Base-by-base conservation (phyloP, 192 early-diverging fungal genomes). In the Phlyctochytrium planicorne region DNA sequence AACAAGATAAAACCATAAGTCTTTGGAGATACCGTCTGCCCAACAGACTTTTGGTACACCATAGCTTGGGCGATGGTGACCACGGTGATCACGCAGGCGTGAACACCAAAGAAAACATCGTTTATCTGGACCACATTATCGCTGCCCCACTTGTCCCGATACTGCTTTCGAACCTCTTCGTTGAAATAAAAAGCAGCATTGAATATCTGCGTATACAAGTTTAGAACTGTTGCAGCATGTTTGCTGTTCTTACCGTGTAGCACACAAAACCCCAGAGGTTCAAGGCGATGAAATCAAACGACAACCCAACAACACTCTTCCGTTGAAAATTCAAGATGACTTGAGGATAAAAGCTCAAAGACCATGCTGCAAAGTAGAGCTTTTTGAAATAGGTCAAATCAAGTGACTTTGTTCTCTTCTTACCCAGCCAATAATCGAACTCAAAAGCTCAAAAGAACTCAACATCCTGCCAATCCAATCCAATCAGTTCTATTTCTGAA, bases 301-400 rank as follows among this genome's bases (percentile, higher is more conserved):
- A 97, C 31, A 97, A 78, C 0, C 95, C 95, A 37, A 88, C 80
- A 3, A 95, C 91, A 32, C 81, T 90, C 61, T 91, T 90, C 31
- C 92, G 82, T 25, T 67, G 71, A 71, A 79, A 89, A 80, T 96
- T 94, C 52, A 94, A 83, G 16, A 92, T 72, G 1, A 83, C 80
- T 63, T 95, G 93, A 2, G 93, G 93, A 71, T 94, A 97, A 68
- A 97, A 97, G 70, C 85, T 88, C 30, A 91, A 77, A 0, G 89
- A 91, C 95, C 95, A 97, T 27, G 93, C 90, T 3, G 84, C 53
- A 71, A 94, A 92, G 78, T 94, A 95, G 6, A 73, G 72, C 88
- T 82, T 86, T 23, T 78, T 78, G 25, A 83, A n/a, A n/a, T n/a
- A n/a, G n/a, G n/a, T n/a, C n/a, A n/a, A n/a, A n/a, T n/a, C n/a